Evolutionary conservation across 2,329 filamentous ascomycete genomes (phyloP).

Genomic region (Diaporthe vaccinii): DNA sequence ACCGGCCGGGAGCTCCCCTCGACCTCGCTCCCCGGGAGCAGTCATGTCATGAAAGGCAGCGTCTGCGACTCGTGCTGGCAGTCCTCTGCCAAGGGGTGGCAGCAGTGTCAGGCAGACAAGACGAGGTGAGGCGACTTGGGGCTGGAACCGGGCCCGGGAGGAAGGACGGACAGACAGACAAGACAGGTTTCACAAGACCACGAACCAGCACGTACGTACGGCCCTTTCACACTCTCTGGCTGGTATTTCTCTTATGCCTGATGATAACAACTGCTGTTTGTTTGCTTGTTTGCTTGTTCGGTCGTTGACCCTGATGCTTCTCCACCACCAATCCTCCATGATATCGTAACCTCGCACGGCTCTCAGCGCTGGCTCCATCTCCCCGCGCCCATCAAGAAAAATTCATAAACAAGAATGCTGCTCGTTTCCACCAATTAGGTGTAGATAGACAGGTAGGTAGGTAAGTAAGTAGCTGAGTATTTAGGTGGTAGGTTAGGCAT

Average conservation of each 20-base stretch:
- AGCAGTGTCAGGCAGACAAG: background rate
- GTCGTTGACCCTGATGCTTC: background rate
- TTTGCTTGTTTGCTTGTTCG: background rate
- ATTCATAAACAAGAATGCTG: constrained; percentile 26
- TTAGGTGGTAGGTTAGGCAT: background rate
- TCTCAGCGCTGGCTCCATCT: too few relatives aligned
- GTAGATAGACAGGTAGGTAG: background rate
- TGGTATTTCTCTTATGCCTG: constrained; percentile 26
- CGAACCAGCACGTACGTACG: background rate
- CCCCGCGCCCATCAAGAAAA: background rate
- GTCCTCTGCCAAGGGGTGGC: background rate
- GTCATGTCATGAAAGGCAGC: background rate
- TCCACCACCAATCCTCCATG: background rate
- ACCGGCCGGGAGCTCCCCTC: background rate
- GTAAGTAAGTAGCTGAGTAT: background rate
- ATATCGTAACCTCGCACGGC: background rate
- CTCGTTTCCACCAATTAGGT: background rate
- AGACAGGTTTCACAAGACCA: background rate
- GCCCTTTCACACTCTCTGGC: constrained; percentile 7
- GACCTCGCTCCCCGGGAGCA: background rate
- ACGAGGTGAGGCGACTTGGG: background rate
- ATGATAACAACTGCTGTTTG: constrained; percentile 22
- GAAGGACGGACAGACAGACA: background rate
- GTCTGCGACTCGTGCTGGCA: too few relatives aligned
- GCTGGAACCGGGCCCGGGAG: background rate